Evolutionary conservation across 139 green algal genomes (phyloP).

Genomic region (Picocystis salinarum): DNA sequence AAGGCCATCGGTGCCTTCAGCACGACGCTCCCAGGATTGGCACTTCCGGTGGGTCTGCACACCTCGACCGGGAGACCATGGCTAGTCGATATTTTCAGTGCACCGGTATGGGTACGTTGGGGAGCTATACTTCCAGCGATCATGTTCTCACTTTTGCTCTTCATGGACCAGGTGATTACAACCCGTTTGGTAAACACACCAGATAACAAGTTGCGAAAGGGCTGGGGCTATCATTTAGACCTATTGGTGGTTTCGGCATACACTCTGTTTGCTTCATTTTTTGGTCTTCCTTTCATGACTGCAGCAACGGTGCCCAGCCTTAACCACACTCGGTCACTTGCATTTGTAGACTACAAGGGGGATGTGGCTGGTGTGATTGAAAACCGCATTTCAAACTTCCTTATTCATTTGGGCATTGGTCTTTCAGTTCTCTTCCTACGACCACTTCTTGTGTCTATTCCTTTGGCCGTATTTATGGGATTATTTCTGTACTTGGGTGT

Average conservation of each 20-base stretch:
- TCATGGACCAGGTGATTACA: slow-evolving; percentile 14
- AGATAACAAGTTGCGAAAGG: slow-evolving; percentile 8
- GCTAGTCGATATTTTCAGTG: slow-evolving; percentile 6
- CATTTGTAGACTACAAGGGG: not conserved
- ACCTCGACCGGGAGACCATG: slow-evolving; percentile 1
- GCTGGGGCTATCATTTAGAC: slow-evolving; percentile 10
- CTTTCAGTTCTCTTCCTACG: slow-evolving; percentile 2
- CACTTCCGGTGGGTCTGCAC: not conserved
- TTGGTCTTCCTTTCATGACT: slow-evolving; percentile 7
- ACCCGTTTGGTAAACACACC: slow-evolving; percentile 8
- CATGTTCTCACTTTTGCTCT: slow-evolving; percentile 7
- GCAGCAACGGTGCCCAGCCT: slow-evolving; percentile 9
- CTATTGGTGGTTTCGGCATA: slow-evolving; percentile 5
- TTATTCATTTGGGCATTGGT: slow-evolving; percentile 7
- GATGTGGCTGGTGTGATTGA: slow-evolving; percentile 6
- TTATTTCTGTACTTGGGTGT: slow-evolving; percentile 12
- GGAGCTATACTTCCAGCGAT: slow-evolving; percentile 5
- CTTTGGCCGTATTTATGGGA: slow-evolving; percentile 7
- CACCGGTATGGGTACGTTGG: slow-evolving; percentile 5
- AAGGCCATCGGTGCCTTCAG: not conserved
- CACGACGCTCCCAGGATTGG: slow-evolving; percentile 3
- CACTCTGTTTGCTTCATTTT: slow-evolving; percentile 2
- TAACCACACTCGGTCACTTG: slow-evolving; percentile 5
- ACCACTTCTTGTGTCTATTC: slow-evolving; percentile 3
- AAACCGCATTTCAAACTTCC: slow-evolving; percentile 6